Conservation (phyloP, 352 stramenopile species). For the Globisporangium nagaii region DNA sequence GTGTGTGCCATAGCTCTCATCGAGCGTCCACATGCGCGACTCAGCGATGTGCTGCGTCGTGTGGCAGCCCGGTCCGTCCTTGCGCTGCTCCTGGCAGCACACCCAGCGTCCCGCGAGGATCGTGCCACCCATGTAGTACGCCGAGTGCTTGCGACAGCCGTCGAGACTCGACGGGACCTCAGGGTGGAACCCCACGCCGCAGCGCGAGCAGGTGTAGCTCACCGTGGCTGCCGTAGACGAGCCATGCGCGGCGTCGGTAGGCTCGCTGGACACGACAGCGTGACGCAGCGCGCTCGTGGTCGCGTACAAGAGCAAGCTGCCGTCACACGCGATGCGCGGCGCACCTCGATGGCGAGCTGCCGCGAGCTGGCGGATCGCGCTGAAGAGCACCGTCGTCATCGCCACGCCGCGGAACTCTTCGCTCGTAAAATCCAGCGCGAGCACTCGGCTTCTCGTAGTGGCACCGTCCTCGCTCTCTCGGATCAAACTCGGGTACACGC, state of each 20-base stretch:
- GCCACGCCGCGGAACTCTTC: slow-evolving; percentile 21
- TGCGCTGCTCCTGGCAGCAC: slow-evolving; percentile 37
- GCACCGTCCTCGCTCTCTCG: neutral
- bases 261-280: neutral
- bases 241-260: too few species aligned
- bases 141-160: slow-evolving; percentile 33
- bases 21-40: slow-evolving; percentile 23
- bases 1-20: slow-evolving; percentile 34
- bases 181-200: slow-evolving; percentile 21
- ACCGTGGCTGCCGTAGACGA: neutral
- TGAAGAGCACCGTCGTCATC: slow-evolving; percentile 32
- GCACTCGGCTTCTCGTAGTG: slow-evolving; percentile 10
- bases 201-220: slow-evolving; percentile 29
- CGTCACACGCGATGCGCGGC: slow-evolving; percentile 26
- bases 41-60: slow-evolving; percentile 23
- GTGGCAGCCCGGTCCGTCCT: slow-evolving; percentile 28
- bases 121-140: slow-evolving; percentile 43
- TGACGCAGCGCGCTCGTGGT: slow-evolving; percentile 28
- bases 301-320: slow-evolving; percentile 36
- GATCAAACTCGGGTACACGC: slow-evolving; percentile 28
- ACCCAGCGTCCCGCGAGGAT: slow-evolving; percentile 41
- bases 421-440: slow-evolving; percentile 27
- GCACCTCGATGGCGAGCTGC: slow-evolving; percentile 18
- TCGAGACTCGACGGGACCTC: slow-evolving; percentile 20
- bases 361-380: slow-evolving; percentile 33